Evolutionary conservation across 345 rosid species (phyloP).

Genomic region (Camelina hispida): DNA sequence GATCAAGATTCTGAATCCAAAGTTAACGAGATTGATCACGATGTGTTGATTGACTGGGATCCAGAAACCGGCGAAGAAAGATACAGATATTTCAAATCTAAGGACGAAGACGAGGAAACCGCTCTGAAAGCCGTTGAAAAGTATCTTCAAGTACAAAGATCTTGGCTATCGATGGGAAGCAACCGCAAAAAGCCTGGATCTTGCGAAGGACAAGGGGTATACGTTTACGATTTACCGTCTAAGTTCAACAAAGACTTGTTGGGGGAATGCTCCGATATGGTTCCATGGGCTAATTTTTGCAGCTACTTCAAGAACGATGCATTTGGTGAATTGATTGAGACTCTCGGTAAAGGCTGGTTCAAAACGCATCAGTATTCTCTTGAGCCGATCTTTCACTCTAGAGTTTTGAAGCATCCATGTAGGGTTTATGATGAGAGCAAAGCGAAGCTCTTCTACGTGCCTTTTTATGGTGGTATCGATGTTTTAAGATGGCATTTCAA

Average conservation of each 20-base stretch:
- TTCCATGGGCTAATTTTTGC: conserved; percentile 76
- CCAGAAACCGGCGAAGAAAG: conserved; percentile 39
- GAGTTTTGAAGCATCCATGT: conserved; percentile 77
- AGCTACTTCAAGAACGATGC: conserved; percentile 61
- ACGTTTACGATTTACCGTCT: conserved; percentile 75
- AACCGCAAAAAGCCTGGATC: conserved; percentile 14
- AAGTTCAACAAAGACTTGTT: conserved; percentile 82
- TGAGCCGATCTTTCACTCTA: conserved; percentile 78
- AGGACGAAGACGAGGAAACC: conserved; percentile 45
- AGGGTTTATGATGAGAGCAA: conserved; percentile 65
- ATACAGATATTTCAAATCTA: conserved; percentile 34
- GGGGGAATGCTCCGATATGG: conserved; percentile 75
- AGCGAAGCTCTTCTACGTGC: conserved; percentile 84
- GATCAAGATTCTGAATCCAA: conserved; percentile 7
- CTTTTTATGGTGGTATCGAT: conserved; percentile 80
- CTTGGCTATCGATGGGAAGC: conserved; percentile 43
- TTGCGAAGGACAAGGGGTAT: conserved; percentile 68
- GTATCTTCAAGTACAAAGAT: conserved; percentile 63
- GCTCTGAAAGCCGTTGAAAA: conserved; percentile 53
- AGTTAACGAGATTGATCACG: not conserved
- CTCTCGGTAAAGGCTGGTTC: conserved; percentile 71
- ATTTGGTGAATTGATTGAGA: conserved; percentile 60
- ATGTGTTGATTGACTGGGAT: conserved; percentile 28
- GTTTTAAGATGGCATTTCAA: conserved; percentile 91
- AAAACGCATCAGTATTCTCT: conserved; percentile 75